Evolutionary conservation across 2,329 filamentous ascomycete genomes (phyloP).

Genomic region (Tolypocladium sp.): DNA sequence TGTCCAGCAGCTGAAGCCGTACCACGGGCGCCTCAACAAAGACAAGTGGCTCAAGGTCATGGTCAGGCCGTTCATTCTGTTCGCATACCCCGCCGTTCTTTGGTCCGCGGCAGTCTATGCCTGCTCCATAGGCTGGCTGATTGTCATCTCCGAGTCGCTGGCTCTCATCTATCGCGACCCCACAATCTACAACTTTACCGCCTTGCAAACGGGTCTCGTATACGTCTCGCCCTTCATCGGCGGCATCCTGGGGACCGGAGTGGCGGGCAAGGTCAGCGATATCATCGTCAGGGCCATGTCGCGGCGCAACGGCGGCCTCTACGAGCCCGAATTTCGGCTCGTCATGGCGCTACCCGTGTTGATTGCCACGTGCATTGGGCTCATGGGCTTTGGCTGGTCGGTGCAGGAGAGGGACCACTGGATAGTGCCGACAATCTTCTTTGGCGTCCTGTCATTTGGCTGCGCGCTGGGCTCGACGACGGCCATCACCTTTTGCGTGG

Average conservation of each 20-base stretch:
- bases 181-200: slow-evolving; percentile 68
- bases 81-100: slow-evolving; percentile 77
- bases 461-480: slow-evolving; percentile 87
- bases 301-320: slow-evolving; percentile 79
- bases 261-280: slow-evolving; percentile 83
- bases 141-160: slow-evolving; percentile 85
- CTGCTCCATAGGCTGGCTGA: slow-evolving; percentile 88
- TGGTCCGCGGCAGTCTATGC: slow-evolving; percentile 84
- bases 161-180: slow-evolving; percentile 66
- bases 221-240: slow-evolving; percentile 88
- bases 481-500: slow-evolving; percentile 86
- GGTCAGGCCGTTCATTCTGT: slow-evolving; percentile 74
- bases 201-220: slow-evolving; percentile 73
- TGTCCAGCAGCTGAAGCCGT: slow-evolving; percentile 63
- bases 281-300: slow-evolving; percentile 76
- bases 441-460: slow-evolving; percentile 85
- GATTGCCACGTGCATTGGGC: slow-evolving; percentile 68
- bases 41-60: slow-evolving; percentile 76
- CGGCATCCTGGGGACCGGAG: slow-evolving; percentile 80
- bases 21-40: slow-evolving; percentile 66
- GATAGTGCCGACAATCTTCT: slow-evolving; percentile 92
- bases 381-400: slow-evolving; percentile 97
- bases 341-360: slow-evolving; percentile 79
- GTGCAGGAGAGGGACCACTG: slow-evolving; percentile 64
- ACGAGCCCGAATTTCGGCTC: slow-evolving; percentile 88